Evolutionary conservation across 495 filamentous ascomycete species (phyloP).

Genomic region (Tuber borchii): DNA sequence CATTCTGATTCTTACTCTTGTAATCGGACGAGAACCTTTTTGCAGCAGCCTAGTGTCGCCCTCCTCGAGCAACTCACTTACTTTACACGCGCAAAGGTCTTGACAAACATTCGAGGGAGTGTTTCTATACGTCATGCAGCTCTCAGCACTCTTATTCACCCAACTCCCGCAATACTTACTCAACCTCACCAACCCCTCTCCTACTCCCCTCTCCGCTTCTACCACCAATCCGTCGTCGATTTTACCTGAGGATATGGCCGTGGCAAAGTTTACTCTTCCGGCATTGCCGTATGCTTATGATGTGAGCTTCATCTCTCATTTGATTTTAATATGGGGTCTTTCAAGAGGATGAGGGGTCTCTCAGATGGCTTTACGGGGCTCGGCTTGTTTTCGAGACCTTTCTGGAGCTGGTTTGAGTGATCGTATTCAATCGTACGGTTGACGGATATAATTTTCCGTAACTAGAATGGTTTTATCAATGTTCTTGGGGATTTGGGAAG

Average conservation of each 20-base stretch:
- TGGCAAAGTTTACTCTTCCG: conserved; percentile 22
- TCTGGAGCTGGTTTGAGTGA: not conserved
- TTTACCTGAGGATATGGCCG: conserved; percentile 7
- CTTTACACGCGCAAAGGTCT: not conserved
- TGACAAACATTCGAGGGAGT: not conserved
- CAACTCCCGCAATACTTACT: conserved; percentile 34
- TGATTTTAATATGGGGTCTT: not conserved
- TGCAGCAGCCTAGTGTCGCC: not conserved
- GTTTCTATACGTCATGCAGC: conserved; percentile 17
- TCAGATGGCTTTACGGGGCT: not conserved
- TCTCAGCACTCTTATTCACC: conserved; percentile 30
- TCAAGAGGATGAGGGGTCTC: not conserved
- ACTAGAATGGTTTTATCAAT: not conserved
- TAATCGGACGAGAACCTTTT: not conserved
- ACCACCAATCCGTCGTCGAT: not conserved
- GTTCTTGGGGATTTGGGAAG: not conserved
- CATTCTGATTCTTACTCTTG: not conserved
- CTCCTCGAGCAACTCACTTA: not conserved
- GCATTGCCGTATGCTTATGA: conserved; percentile 35
- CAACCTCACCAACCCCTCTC: conserved; percentile 31
- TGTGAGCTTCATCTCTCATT: conserved; percentile 15
- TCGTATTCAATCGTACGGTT: not conserved
- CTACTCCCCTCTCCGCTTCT: not conserved
- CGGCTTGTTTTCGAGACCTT: not conserved
- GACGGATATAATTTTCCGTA: not conserved